These are phyloP conservation scores for Candida insectalens DNA, from an alignment of 805 yeast genomes.

Conservation along the genomic window DNA sequence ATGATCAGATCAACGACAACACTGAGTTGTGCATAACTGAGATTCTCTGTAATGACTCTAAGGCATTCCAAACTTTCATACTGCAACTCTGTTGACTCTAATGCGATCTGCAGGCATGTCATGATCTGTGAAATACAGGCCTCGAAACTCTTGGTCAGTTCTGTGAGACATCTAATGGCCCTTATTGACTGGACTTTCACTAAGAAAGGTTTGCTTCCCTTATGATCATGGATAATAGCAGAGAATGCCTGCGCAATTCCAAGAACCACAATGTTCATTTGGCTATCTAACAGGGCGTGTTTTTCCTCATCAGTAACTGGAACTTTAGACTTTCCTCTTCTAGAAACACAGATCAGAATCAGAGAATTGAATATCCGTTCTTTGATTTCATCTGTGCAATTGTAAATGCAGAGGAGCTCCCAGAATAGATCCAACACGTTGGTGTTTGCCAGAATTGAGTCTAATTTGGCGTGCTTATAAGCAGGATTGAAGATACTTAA, in stretches of 20 bases:
- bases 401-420: conserved; percentile 35
- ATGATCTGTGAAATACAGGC: conserved; percentile 73
- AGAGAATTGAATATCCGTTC: conserved; percentile 33
- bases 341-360: conserved; percentile 14
- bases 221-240: conserved; percentile 64
- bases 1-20: conserved; percentile 67
- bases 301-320: conserved; percentile 18
- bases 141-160: conserved; percentile 32
- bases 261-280: conserved; percentile 49
- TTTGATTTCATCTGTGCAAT: conserved; percentile 17
- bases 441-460: conserved; percentile 20
- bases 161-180: conserved; percentile 63
- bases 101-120: conserved; percentile 73
- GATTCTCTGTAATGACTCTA: conserved; percentile 45
- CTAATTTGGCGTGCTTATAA: conserved; percentile 25
- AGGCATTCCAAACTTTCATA: conserved; percentile 59
- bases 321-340: conserved; percentile 7
- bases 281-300: conserved; percentile 26
- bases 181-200: conserved; percentile 63
- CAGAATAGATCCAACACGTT: conserved; percentile 23
- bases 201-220: conserved; percentile 60
- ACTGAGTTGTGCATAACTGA: conserved; percentile 47
- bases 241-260: conserved; percentile 76
- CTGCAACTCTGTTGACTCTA: conserved; percentile 55
- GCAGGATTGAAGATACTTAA: conserved; percentile 44